Conservation (phyloP, 768 basidiomycete genomes). For the Daedalea quercina region DNA sequence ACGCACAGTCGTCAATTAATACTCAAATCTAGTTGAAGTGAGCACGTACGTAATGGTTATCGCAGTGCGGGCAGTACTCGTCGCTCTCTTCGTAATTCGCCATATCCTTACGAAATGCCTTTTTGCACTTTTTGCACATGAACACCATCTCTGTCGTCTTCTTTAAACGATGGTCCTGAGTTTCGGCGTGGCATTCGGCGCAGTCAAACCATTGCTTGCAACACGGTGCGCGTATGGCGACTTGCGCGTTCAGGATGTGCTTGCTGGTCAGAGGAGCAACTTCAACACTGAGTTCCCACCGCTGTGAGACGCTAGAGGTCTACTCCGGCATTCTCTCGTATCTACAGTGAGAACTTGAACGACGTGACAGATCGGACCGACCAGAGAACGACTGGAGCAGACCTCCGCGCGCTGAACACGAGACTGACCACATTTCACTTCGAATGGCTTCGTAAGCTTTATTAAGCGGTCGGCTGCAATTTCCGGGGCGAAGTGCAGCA, state of each 20-base stretch:
- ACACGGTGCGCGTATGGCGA: conserved; percentile 92
- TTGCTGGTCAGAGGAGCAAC: conserved; percentile 46
- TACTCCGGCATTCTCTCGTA: neutral
- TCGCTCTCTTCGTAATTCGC: conserved; percentile 87
- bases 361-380: neutral
- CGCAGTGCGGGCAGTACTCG: conserved; percentile 97
- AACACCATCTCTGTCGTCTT: conserved; percentile 84
- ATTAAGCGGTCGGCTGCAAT: too few species aligned
- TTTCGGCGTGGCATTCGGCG: conserved; percentile 88
- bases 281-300: neutral
- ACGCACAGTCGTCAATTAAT: neutral
- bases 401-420: neutral
- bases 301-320: neutral
- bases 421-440: conserved; percentile 3
- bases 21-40: neutral
- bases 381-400: neutral
- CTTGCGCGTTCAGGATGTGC: conserved; percentile 95
- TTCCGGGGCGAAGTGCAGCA: too few species aligned
- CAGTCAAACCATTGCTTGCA: conserved; percentile 99
- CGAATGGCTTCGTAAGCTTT: neutral
- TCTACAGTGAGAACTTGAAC: neutral
- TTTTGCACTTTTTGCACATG: conserved; percentile 86
- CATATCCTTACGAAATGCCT: conserved; percentile 98
- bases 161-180: conserved; percentile 61
- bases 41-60: conserved; percentile 90